These are phyloP conservation scores for Hevea brasiliensis DNA, from an alignment of 345 rosid species.

Conservation along the genomic window DNA sequence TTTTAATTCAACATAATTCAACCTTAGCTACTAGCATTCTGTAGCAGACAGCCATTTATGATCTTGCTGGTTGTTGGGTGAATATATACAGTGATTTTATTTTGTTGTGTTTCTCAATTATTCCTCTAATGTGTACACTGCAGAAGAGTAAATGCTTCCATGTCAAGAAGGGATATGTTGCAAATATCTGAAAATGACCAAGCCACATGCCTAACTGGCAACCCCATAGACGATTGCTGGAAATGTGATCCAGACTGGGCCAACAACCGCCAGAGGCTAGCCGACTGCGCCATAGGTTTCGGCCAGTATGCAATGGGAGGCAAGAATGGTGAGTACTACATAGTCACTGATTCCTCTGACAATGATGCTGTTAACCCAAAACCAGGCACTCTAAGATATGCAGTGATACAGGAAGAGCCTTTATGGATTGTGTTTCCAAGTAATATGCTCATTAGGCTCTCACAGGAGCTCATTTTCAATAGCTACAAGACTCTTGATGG, in stretches of 20 bases:
- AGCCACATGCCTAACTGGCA: constrained; percentile 68
- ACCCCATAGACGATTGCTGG: constrained; percentile 99
- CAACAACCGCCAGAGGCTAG: constrained; percentile 79
- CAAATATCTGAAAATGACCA: constrained; percentile 41
- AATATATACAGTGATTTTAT: not conserved
- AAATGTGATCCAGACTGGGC: constrained; percentile 97
- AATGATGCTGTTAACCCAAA: constrained; percentile 75
- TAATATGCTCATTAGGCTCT: constrained; percentile 76
- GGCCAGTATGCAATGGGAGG: constrained; percentile 95
- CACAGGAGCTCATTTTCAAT: constrained; percentile 85
- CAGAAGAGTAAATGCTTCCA: constrained; percentile 85
- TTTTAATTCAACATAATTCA: no score
- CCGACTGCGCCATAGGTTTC: constrained; percentile 91
- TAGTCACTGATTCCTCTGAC: constrained; percentile 88
- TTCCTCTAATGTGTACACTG: not conserved
- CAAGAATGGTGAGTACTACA: constrained; percentile 76
- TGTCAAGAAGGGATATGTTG: constrained; percentile 62
- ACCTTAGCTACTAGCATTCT: no score
- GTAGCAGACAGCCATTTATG: not conserved
- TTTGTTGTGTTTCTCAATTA: not conserved
- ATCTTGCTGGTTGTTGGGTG: not conserved
- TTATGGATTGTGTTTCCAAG: constrained; percentile 94
- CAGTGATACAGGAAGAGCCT: constrained; percentile 83
- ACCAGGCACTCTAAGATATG: constrained; percentile 93
- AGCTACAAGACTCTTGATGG: constrained; percentile 96